Base-by-base conservation (phyloP, 352 stramenopile genomes). In the Phytophthora agathidicida region DNA sequence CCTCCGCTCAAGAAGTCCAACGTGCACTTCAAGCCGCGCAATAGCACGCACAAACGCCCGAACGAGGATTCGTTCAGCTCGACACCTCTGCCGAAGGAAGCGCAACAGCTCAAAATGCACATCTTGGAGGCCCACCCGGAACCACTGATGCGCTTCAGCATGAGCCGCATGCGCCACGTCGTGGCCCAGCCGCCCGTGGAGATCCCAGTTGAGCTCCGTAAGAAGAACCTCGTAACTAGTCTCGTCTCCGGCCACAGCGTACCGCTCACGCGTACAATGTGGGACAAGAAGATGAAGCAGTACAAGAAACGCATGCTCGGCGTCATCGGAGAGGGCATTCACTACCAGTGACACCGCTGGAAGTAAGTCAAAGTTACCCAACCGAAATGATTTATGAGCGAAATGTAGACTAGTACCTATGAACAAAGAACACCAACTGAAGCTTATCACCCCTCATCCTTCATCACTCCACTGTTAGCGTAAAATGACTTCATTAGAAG, bases 91-190 rank as follows among this genome's bases (percentile, higher is more conserved):
- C 75, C 75, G 19, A 36, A 68, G 1, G 73, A 86, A 36, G 75
- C 73, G 0, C 73, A 83, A 59, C 53, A 75, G 41, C 69, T 89
- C 63, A 89, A 89, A 65, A 60, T 72, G 51, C 74, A 83, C 43
- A 83, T 89, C 38, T 46, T 87, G 20, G 48, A 75, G 43, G 52
- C 56, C 24, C 67, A 83, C 37, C 65, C 69, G 22, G 65, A 78
- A 46, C 75, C 75, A 39, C 68, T 72, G 23, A 66, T 65, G 59
- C 79, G 79, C 31, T 89, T 89, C 72, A 86, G 79, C 31, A 57
- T 89, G 54, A 87, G 74, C 57, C 74, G 80, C 61, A 83, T 89
- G 79, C 67, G 69, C 42, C 73, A 76, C 42, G 20, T 84, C n/a
- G 79, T 75, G 32, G 65, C 75, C 33, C 44, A 63, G 9, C 69